Conservation (phyloP, 139 green algal genomes). For the Raphidocelis subcapitata region DNA sequence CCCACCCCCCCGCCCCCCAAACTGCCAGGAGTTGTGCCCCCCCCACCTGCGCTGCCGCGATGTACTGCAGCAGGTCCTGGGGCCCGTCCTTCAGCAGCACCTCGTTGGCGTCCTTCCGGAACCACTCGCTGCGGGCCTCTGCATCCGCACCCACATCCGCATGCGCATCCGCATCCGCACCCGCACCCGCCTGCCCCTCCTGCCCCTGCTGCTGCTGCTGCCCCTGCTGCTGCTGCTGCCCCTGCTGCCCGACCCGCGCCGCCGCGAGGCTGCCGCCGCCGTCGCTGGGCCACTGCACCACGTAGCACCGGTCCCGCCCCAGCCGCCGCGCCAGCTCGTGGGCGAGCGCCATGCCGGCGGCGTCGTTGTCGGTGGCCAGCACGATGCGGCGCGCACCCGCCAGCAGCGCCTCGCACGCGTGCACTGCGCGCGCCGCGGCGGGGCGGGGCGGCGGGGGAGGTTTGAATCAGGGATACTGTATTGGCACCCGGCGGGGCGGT, state of each 20-base stretch:
- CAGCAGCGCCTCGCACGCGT: constrained; percentile 55
- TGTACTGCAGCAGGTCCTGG: constrained; percentile 46
- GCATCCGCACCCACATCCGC: not conserved
- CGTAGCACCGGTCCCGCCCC: constrained; percentile 75
- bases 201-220: not conserved
- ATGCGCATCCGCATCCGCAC: too few relatives aligned
- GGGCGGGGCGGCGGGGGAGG: too few relatives aligned
- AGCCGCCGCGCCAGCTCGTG: constrained; percentile 87
- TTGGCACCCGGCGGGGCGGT: too few relatives aligned
- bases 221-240: constrained; percentile 5
- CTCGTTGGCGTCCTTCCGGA: constrained; percentile 94
- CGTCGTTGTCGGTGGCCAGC: constrained; percentile 84
- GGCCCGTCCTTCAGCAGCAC: constrained; percentile 75
- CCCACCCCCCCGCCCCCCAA: too few relatives aligned
- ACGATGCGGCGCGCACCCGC: constrained; percentile 46
- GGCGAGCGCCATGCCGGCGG: constrained; percentile 72
- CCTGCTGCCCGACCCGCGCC: not conserved
- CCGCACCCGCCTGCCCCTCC: not conserved
- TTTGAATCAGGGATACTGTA: too few relatives aligned
- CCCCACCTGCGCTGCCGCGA: constrained; percentile 67
- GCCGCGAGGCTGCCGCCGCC: constrained; percentile 7
- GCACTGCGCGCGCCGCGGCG: too few relatives aligned
- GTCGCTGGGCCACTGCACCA: constrained; percentile 58
- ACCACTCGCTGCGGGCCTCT: not conserved
- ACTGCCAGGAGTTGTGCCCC: too few relatives aligned